Evolutionary conservation across 768 basidiomycete species (phyloP).

Genomic region (Tremella fuciformis): DNA sequence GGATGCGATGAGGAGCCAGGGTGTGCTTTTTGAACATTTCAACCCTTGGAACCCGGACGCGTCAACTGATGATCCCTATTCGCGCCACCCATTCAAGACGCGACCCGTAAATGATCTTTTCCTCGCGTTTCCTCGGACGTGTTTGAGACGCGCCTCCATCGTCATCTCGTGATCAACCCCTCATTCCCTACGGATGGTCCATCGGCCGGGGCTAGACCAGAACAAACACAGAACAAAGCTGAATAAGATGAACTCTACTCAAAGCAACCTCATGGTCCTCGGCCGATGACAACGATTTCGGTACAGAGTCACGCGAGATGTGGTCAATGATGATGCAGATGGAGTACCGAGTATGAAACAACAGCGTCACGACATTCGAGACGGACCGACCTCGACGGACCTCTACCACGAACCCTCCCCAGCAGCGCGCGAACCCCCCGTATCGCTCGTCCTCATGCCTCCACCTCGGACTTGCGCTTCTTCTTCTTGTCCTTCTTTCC

Average conservation of each 20-base stretch:
- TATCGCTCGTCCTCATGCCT: background rate
- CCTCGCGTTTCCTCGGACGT: too few species aligned
- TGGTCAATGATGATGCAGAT: background rate
- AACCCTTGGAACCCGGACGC: background rate
- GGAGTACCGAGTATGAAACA: background rate
- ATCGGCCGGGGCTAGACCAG: too few species aligned
- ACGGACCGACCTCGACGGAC: background rate
- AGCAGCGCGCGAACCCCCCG: background rate
- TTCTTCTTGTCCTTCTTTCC: slow-evolving; percentile 40
- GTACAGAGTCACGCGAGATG: too few species aligned
- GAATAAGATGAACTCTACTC: too few species aligned
- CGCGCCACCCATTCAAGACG: too few species aligned
- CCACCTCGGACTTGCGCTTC: slow-evolving; percentile 40
- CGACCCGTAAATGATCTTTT: too few species aligned
- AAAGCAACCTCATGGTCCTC: too few species aligned
- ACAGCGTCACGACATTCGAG: background rate
- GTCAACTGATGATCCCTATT: background rate
- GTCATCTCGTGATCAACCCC: too few species aligned
- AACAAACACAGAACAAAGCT: too few species aligned
- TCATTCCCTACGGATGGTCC: too few species aligned
- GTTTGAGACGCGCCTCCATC: too few species aligned
- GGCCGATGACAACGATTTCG: too few species aligned
- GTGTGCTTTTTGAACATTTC: slow-evolving; percentile 4
- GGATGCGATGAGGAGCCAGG: background rate
- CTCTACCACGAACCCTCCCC: background rate